Evolutionary conservation across 179 eudicot genomes (phyloP).

Genomic region (Silene noctiflora): DNA sequence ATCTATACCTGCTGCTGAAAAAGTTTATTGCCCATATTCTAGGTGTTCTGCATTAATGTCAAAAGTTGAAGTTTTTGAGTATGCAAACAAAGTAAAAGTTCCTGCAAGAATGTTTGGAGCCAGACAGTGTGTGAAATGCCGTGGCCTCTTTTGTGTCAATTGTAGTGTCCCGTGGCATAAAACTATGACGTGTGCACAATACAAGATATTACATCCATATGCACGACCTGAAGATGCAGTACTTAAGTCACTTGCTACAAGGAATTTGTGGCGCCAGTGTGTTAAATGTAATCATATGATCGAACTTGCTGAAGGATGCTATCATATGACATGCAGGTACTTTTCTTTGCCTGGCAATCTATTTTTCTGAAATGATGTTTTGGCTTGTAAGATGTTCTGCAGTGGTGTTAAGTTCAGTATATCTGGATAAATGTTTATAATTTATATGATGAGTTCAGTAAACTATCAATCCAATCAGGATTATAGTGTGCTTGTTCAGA

Average conservation of each 20-base stretch:
- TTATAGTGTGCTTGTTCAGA: not conserved
- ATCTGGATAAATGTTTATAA: not conserved
- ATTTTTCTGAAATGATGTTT: not conserved
- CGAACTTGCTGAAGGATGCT: conserved; percentile 71
- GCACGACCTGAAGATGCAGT: conserved; percentile 40
- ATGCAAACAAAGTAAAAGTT: conserved; percentile 21
- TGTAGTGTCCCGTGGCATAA: conserved; percentile 71
- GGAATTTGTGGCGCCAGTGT: conserved; percentile 69
- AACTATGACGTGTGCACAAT: conserved; percentile 39
- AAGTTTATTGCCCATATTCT: conserved; percentile 66
- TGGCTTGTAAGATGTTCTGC: not conserved
- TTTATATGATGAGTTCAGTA: not conserved
- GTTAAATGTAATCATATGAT: conserved; percentile 69
- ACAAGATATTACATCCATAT: conserved; percentile 40
- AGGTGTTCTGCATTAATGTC: conserved; percentile 65
- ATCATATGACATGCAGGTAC: conserved; percentile 83
- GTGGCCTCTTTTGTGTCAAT: conserved; percentile 46
- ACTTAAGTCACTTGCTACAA: conserved; percentile 52
- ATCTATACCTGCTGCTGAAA: conserved; percentile 55
- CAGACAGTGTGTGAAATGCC: conserved; percentile 45
- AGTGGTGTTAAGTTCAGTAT: not conserved
- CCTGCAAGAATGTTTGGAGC: conserved; percentile 23
- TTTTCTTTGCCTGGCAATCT: not conserved
- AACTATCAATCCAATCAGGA: not conserved
- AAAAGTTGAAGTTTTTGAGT: conserved; percentile 39